Base-by-base conservation (phyloP, 176 grass and related monocot genomes). In the Oryza nivara region DNA sequence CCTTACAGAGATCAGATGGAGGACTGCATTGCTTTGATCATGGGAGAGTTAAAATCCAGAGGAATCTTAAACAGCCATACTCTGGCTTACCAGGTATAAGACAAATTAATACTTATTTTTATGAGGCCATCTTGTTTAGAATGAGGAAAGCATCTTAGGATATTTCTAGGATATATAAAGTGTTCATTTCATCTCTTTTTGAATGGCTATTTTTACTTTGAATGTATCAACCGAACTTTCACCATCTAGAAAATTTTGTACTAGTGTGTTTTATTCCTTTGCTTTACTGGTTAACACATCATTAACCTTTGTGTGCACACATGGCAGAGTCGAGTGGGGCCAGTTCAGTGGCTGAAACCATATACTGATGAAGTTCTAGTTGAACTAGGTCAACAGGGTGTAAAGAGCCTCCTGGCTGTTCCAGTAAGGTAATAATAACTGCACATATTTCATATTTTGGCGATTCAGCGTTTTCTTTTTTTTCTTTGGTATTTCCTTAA, bases 1-100 rank as follows among this genome's bases (percentile, higher is more conserved):
- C 97, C 97, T 15, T 99, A 99, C 84, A 89, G 85, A 85, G 97
- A 89, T 92, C 97, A 99, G 83, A 99, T 99, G 93, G 93, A 96
- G 67, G 97, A 99, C 32, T 99, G 97, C 45, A 91, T 99, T 56
- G 52, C 80, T 92, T 90, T 99, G 88, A 99, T 99, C 87, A 94
- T 96, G 88, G 74, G 74, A 80, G 93, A 96, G 81, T 88, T 99
- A 49, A 99, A 68, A 92, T 92, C 86, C 13, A 92, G 93, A 92
- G 93, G 97, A 84, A 87, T 89, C 51, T 67, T 84, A 70, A 99
- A 99, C 65, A 77, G 75, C 15, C 93, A 99, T 68, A 95, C 91
- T 65, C 76, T 99, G 68, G 97, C 97, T 30, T 99, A 96, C 79
- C 97, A 96, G 97, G 97, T 96, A 87, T 41, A 60, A 60, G 16